Base-by-base conservation (phyloP, 768 basidiomycete genomes). In the Crassisporium funariophilum region DNA sequence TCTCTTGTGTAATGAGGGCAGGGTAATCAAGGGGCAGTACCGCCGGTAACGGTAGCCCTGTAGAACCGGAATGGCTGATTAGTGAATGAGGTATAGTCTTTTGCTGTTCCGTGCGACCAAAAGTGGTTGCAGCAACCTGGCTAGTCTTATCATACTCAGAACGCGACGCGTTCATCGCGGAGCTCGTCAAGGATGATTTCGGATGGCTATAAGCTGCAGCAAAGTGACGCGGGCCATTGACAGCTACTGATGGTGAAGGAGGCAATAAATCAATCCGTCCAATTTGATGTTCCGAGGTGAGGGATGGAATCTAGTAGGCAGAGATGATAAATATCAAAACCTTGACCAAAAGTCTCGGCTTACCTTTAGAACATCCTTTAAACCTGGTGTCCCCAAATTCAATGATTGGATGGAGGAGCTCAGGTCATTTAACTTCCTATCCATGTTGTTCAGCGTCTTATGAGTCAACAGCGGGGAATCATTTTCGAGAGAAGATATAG, bases 281-380 rank as follows among this genome's bases (percentile, higher is more conserved):
- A 13, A 85, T 64, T 55, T 83, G 82, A 57, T 88, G 83, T 41
- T 86, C 86, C 1, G 83, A 82, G 15, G 83, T 79, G 16, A 86
- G 69, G 10, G 78, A 78, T 0, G 86, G 84, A 34, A 84, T 78
- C 85, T 88, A 47, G 39, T 27, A 12, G 44, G 35, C 39, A 47
- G 47, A 25, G 19, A n/a, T 10, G 19, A 27, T 44, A 5, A 19
- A 27, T 4, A 31, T 21, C 45, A 45, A 31, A 23, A 49, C n/a
- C 15, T 21, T 38, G 11, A 31, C 19, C 2, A 22, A 44, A 36
- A 46, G 10, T 12, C 33, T 38, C 33, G 21, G 16, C 23, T 35
- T 61, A 84, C 86, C 79, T 88, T 88, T 20, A 88, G 64, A 13
- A 86, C 83, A 57, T 90, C 86, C 58, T 83, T 88, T 23, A 88